phyloP scores from a whole-genome alignment of 768 basidiomycete species.

The Serendipita sp. region DNA sequence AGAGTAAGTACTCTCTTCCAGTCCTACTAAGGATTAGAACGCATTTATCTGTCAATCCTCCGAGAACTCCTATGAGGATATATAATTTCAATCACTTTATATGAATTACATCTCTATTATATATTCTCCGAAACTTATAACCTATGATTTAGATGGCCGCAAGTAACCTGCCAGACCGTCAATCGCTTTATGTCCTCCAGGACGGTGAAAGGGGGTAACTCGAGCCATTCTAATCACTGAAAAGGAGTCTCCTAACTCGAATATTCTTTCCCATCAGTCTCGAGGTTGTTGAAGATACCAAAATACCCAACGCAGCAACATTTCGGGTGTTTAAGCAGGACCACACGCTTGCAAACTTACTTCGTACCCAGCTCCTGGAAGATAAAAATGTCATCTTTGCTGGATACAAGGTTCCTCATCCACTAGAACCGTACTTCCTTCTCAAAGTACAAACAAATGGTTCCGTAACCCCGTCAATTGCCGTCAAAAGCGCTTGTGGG shows the following conservation, averaged over 20 bases:
- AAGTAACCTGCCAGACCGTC: constrained; percentile 77
- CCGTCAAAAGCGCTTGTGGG: constrained; percentile 70
- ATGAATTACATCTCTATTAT: background rate
- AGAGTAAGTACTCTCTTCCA: background rate
- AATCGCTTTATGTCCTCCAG: constrained; percentile 79
- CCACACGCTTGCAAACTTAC: constrained; percentile 90
- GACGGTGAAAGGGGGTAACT: constrained; percentile 91
- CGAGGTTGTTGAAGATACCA: constrained; percentile 86
- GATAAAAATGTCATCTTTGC: constrained; percentile 86
- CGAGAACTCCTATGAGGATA: constrained; percentile 18
- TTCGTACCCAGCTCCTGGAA: constrained; percentile 88
- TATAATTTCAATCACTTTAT: constrained; percentile 5
- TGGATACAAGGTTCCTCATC: constrained; percentile 96
- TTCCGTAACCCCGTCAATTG: constrained; percentile 58
- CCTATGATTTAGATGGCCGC: background rate
- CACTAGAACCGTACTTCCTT: constrained; percentile 83
- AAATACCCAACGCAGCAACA: constrained; percentile 94
- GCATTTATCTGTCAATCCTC: constrained; percentile 41
- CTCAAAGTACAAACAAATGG: constrained; percentile 96
- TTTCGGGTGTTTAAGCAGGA: constrained; percentile 93
- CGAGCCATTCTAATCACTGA: background rate
- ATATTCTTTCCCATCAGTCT: constrained; percentile 34
- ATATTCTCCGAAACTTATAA: background rate
- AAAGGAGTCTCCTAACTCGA: constrained; percentile 8
- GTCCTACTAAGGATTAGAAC: constrained; percentile 21